These are phyloP conservation scores for Mortierella sp. DNA, from an alignment of 371 early-diverging fungal genomes.

Conservation along the genomic window DNA sequence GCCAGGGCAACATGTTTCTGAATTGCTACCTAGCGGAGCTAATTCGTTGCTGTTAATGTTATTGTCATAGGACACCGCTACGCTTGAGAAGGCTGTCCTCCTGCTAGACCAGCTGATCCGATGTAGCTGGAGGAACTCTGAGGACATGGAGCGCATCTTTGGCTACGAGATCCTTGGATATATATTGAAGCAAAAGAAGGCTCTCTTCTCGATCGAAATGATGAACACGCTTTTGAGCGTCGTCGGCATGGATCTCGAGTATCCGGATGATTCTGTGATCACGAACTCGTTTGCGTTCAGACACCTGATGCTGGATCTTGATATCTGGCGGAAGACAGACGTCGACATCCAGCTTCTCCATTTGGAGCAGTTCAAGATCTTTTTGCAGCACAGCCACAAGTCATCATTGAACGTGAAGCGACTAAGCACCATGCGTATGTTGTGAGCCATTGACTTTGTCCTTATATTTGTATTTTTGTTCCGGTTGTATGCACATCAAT, in stretches of 20 bases:
- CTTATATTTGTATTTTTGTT: background rate
- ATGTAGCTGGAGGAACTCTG: conserved; percentile 77
- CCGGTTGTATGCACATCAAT: too few relatives aligned
- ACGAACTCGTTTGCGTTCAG: conserved; percentile 76
- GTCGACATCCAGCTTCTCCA: conserved; percentile 71
- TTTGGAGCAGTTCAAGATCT: conserved; percentile 72
- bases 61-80: conserved; percentile 60
- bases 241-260: conserved; percentile 69
- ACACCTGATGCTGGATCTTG: conserved; percentile 76
- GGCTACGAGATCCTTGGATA: conserved; percentile 80
- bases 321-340: conserved; percentile 75
- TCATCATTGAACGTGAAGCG: conserved; percentile 70
- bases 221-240: conserved; percentile 72
- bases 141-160: conserved; percentile 79
- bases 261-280: conserved; percentile 69
- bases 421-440: conserved; percentile 73
- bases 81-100: conserved; percentile 69
- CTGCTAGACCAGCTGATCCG: conserved; percentile 72
- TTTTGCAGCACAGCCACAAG: conserved; percentile 69
- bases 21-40: too few relatives aligned
- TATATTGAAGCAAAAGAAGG: conserved; percentile 72
- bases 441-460: too few relatives aligned
- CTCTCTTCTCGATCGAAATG: conserved; percentile 67
- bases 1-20: too few relatives aligned
- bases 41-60: too few relatives aligned